phyloP scores from a whole-genome alignment of 305 asterid species.

The Plantago rigida region DNA sequence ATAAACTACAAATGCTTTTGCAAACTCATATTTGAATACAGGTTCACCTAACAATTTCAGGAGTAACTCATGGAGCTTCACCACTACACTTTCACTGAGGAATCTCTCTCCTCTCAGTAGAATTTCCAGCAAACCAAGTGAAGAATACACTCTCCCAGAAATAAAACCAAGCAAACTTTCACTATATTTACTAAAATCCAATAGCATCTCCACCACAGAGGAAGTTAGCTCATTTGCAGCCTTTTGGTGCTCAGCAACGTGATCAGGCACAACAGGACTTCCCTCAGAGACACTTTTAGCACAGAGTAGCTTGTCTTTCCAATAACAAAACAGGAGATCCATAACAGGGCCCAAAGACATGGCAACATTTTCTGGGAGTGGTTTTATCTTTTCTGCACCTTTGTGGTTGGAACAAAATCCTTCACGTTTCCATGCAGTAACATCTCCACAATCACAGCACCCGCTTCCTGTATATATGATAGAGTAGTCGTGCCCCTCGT shows the following conservation, averaged over 20 bases:
- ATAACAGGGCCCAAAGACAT: constrained; percentile 68
- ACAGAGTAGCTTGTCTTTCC: constrained; percentile 52
- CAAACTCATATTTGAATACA: constrained; percentile 76
- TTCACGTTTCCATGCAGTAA: constrained; percentile 90
- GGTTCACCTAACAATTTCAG: constrained; percentile 90
- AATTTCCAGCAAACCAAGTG: constrained; percentile 59
- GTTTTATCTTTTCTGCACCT: constrained; percentile 81
- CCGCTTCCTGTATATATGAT: constrained; percentile 86
- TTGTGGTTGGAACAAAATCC: constrained; percentile 94
- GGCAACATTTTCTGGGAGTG: constrained; percentile 56
- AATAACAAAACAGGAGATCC: constrained; percentile 51
- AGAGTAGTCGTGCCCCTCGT: constrained; percentile 81
- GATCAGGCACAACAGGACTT: constrained; percentile 33
- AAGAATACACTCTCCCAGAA: constrained; percentile 62
- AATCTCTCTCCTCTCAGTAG: constrained; percentile 71
- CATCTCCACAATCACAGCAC: constrained; percentile 99
- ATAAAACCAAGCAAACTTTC: constrained; percentile 88
- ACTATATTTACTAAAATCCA: constrained; percentile 66
- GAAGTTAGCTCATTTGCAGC: constrained; percentile 61
- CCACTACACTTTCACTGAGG: constrained; percentile 35
- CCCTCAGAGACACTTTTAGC: constrained; percentile 34
- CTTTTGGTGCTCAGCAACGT: constrained; percentile 34
- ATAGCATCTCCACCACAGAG: constrained; percentile 63
- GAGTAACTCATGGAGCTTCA: constrained; percentile 76
- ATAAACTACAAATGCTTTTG: constrained; percentile 69